These are phyloP conservation scores for Blastocrithidia nonstop DNA, from an alignment of 208 protist species.

Conservation along the genomic window DNA sequence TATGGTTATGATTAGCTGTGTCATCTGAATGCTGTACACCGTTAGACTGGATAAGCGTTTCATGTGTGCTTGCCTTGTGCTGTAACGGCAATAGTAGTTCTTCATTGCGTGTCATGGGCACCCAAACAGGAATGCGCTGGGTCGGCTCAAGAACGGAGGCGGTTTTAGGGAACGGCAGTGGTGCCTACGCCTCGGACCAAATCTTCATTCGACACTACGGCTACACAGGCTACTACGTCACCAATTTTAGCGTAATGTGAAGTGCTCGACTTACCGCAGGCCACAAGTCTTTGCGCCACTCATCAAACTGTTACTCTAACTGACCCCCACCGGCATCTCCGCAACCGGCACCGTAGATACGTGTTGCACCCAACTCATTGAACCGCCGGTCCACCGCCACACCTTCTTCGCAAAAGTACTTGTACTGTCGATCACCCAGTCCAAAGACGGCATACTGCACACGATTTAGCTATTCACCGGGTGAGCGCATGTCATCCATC, in stretches of 20 bases:
- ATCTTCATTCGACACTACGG: constrained; percentile 69
- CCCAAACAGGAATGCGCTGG: constrained; percentile 71
- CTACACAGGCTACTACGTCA: constrained; percentile 58
- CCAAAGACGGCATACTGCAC: constrained; percentile 83
- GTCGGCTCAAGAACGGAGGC: constrained; percentile 79
- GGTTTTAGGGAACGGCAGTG: constrained; percentile 73
- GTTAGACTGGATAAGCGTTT: no score
- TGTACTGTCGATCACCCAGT: constrained; percentile 83
- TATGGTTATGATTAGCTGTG: no score
- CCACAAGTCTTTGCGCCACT: constrained; percentile 75
- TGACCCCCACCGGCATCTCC: constrained; percentile 58
- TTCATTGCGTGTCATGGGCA: constrained; percentile 41
- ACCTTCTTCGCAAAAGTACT: constrained; percentile 78
- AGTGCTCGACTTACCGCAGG: constrained; percentile 52
- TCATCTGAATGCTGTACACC: no score
- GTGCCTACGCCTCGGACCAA: constrained; percentile 62
- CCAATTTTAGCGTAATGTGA: constrained; percentile 50
- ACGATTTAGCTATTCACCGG: constrained; percentile 37
- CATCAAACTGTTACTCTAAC: constrained; percentile 82
- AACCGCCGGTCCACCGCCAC: constrained; percentile 79
- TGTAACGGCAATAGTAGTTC: constrained; percentile 61
- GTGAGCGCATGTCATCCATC: constrained; percentile 35
- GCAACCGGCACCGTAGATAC: constrained; percentile 61
- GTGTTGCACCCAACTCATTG: constrained; percentile 71
- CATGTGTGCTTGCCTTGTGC: no score